Evolutionary conservation across 2,329 filamentous ascomycete species (phyloP), one percentile per base, ranked within the genome.

Genomic region (Sclerotinia trifoliorum): DNA sequence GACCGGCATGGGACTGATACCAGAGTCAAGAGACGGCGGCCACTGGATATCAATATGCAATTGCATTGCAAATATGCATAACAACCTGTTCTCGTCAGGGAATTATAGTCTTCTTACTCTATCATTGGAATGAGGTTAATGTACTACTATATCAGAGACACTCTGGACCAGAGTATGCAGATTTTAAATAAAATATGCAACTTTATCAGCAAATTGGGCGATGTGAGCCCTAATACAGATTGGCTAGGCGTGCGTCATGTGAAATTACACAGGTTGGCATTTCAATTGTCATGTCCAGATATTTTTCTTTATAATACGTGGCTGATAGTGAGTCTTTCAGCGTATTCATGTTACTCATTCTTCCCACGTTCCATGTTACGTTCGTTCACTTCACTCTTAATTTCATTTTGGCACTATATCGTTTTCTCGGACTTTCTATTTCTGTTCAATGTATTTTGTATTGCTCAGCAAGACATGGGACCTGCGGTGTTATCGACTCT

Each of bases 131-230:
- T 48, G 35, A 17, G 44, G 61, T 51, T 32, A 66, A 39, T 66
- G 65, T 66, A 66, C 46, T 66, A 66, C 46, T 66, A 52, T 66
- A 66, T 52, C 32, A 66, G 15, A 44, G 55, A 66, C 11, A 39
- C 46, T 61, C 35, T 44, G 32, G n/a, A 26, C 35, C 32, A 29
- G 44, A 24, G 26, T n/a, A 49, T 61, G 21, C 24, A 42, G 29
- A 13, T n/a, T 15, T 13, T 6, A 61, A 66, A 66, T 42, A 13
- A 42, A 42, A 17, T 42, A 42, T 42, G 13, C 39, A 42, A 42
- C 39, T 1, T 17, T 42, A 17, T 62, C 15, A 62, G 8, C 44
- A 17, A 19, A 3, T 29, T 61, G 44, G 19, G 10, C 44, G 44
- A 35, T 61, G 11, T 15, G 49, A 21, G n/a, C 24, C 15, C 15